These are phyloP conservation scores for Nakataea oryzae DNA, from an alignment of 2,329 filamentous ascomycete species.

Conservation along the genomic window DNA sequence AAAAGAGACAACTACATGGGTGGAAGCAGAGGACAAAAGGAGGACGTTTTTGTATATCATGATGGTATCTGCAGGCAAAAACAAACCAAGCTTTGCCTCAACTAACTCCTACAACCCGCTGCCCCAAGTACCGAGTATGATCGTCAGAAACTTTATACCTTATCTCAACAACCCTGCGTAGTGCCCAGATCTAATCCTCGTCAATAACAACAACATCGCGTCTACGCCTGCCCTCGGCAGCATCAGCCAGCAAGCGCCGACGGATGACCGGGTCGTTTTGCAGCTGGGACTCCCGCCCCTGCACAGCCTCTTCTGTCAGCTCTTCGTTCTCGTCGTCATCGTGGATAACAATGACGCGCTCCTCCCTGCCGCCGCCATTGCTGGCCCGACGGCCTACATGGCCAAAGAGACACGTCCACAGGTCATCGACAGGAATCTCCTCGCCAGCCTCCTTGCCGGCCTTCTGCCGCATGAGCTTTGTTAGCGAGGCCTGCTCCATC, in stretches of 20 bases:
- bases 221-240: constrained; percentile 23
- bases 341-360: too few species aligned
- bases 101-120: too few species aligned
- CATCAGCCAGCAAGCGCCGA: constrained; percentile 33
- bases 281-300: constrained; percentile 1
- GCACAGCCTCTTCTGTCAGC: neutral
- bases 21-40: too few species aligned
- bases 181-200: too few species aligned
- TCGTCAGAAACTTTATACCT: too few species aligned
- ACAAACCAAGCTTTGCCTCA: too few species aligned
- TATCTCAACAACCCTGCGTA: too few species aligned
- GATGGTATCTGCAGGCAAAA: too few species aligned
- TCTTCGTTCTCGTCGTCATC: neutral
- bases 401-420: constrained; percentile 87
- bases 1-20: too few species aligned
- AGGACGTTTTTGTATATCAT: too few species aligned
- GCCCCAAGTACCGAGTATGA: too few species aligned
- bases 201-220: neutral
- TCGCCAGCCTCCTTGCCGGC: constrained; percentile 64
- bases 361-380: neutral
- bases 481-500: constrained; percentile 61
- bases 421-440: constrained; percentile 63
- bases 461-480: constrained; percentile 59
- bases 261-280: constrained; percentile 9
- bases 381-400: constrained; percentile 19